Evolutionary conservation across 148 eudicot species (phyloP).

Genomic region (Camellia granthamiana): DNA sequence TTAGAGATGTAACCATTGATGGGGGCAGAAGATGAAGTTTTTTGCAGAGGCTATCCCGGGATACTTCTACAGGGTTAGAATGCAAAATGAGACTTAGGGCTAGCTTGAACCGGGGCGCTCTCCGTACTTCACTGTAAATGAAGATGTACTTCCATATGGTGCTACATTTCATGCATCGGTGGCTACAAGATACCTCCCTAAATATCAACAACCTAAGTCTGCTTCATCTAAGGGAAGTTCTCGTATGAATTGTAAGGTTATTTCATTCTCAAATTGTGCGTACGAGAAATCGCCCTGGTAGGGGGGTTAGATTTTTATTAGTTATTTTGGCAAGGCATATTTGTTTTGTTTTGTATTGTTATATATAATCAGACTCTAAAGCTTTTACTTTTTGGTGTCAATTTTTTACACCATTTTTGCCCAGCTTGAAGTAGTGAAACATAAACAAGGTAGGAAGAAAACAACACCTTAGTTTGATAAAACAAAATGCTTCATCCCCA

Average conservation of each 20-base stretch:
- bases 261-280: no score
- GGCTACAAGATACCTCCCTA: constrained; percentile 35
- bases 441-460: no score
- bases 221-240: neutral
- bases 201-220: constrained; percentile 15
- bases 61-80: constrained; percentile 51
- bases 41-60: constrained; percentile 68
- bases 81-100: constrained; percentile 48
- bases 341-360: neutral
- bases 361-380: neutral
- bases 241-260: constrained; percentile 31
- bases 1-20: constrained; percentile 45
- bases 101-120: constrained; percentile 40
- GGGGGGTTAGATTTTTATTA: no score
- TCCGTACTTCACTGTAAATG: constrained; percentile 49
- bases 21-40: constrained; percentile 68
- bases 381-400: neutral
- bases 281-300: neutral
- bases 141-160: constrained; percentile 69
- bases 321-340: neutral
- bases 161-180: constrained; percentile 78
- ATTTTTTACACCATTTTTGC: neutral
- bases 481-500: no score
- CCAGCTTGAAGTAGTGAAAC: no score
- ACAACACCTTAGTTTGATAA: no score